Evolutionary conservation across 805 yeast genomes (phyloP).

Genomic region (Cyberlindnera euphorbiiphila): DNA sequence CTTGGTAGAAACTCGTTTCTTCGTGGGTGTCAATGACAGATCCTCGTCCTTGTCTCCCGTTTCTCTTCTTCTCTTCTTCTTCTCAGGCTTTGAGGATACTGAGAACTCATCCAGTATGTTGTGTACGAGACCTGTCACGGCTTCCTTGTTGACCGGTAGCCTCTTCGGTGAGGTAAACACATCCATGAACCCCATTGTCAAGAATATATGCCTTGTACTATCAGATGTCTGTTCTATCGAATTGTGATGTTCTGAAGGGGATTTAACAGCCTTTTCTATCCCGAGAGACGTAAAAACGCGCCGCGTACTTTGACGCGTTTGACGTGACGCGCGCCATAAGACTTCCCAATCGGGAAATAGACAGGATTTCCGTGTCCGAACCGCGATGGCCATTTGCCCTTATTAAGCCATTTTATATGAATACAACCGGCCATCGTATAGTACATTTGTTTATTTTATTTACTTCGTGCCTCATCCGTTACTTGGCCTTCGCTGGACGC

Average conservation of each 20-base stretch:
- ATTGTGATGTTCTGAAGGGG: no score
- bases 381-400: no score
- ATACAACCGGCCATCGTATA: no score
- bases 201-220: not conserved
- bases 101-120: no score
- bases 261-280: no score
- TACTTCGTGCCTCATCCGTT: not conserved
- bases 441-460: not conserved
- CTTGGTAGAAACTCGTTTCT: conserved; percentile 5
- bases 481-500: conserved; percentile 6
- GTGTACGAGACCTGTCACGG: no score
- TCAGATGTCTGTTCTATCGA: no score
- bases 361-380: conserved; percentile 4
- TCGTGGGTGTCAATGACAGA: conserved; percentile 4
- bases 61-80: conserved; percentile 2
- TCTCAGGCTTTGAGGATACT: no score
- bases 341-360: conserved; percentile 13
- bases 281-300: no score
- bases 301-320: no score
- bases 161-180: not conserved
- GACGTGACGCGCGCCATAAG: conserved; percentile 12
- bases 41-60: not conserved
- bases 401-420: no score
- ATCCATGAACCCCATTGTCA: not conserved
- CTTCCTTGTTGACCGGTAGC: no score